Evolutionary conservation across 805 yeast species (phyloP), one percentile per base, ranked within the genome.

Genomic region (Candida mattraensis): DNA sequence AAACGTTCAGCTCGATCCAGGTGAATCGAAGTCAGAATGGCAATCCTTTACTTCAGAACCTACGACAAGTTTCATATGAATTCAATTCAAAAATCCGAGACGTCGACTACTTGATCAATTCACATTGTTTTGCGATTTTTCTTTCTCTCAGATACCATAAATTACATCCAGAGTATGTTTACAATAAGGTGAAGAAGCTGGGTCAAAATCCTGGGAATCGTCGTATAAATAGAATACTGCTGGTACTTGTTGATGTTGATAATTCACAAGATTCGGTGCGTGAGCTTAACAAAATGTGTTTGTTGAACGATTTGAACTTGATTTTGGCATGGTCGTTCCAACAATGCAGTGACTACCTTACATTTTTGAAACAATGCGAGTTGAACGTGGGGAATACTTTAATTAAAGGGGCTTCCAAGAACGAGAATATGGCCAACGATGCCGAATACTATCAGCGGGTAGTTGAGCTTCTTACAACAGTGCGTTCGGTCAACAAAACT

Each of bases 121-220:
- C 79, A 19, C 60, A 72, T 56, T 58, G 76, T 54, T 72, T 73
- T 38, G 72, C 82, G 1, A 48, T 85, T 0, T 83, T 83, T 45
- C 64, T 85, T 3, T 77, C 87, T 1, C 56, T 85, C 30, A 80
- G 81, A 33, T 85, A 84, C 54, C 87, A 83, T 53, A 83, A 83
- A 55, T 61, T 85, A 24, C 83, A 80, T 45, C 87, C 89, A 0
- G 91, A 83, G 47, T 84, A 85, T 48, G 70, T 85, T 3, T 72
- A 75, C 60, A 75, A 74, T 42, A 66, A 83, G 40, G 67, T 81
- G 57, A 66, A 60, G 28, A 60, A 47, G 35, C 40, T 63, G 17
- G 39, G 53, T 3, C 46, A 53, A 35, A 53, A 44, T 14, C 42
- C 48, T 10, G 40, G 34, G 9, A 40, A 46, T n/a, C 32, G 28